Conservation (phyloP, 192 early-diverging fungal species). For the Borealophlyctis nickersoniae region DNA sequence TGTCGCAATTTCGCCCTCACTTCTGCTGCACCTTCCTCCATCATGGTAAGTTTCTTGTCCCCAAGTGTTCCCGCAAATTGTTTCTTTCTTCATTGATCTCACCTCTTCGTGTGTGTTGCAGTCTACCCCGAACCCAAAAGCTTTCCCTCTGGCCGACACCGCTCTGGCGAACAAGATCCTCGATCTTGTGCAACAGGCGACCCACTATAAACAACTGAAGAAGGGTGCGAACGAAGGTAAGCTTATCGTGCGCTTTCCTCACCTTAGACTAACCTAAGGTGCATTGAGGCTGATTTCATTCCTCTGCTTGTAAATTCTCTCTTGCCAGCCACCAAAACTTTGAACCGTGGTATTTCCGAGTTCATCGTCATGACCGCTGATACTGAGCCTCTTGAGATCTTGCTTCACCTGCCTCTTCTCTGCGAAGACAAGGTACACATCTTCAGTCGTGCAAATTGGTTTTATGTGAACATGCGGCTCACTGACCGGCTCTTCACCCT, state of each 20-base stretch:
- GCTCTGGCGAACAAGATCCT: constrained; percentile 87
- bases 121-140: constrained; percentile 37
- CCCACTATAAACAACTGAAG: constrained; percentile 99
- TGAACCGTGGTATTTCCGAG: constrained; percentile 98
- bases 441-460: neutral
- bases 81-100: too few relatives aligned
- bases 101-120: too few relatives aligned
- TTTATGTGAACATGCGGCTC: too few relatives aligned
- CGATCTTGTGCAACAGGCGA: constrained; percentile 97
- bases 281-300: neutral
- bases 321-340: constrained; percentile 87
- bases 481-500: too few relatives aligned
- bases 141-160: constrained; percentile 72
- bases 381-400: constrained; percentile 95
- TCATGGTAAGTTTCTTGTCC: too few relatives aligned
- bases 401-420: constrained; percentile 93
- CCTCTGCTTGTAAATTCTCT: too few relatives aligned
- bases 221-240: constrained; percentile 96
- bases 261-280: neutral
- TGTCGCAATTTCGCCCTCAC: too few relatives aligned
- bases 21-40: too few relatives aligned
- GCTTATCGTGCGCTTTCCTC: neutral
- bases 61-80: too few relatives aligned
- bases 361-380: constrained; percentile 99
- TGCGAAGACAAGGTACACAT: constrained; percentile 89